Percentiles rank a stretch among this genome's conserved stretches.
phyloP scores from a whole-genome alignment of 2,329 filamentous ascomycete species.

The Endoconidiophora laricicola region DNA sequence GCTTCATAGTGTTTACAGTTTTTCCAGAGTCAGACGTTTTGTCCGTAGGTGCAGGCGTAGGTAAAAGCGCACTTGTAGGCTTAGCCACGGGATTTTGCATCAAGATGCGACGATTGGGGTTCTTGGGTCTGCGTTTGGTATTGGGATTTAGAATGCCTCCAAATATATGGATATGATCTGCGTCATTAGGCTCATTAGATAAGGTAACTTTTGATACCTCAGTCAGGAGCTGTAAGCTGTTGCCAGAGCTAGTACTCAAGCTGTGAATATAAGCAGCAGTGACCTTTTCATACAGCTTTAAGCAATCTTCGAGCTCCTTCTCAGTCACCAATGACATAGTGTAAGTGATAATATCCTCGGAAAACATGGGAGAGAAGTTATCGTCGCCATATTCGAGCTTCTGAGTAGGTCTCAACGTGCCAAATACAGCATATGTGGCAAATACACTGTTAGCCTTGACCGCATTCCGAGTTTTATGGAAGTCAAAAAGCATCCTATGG shows the following conservation, averaged over 20 bases:
- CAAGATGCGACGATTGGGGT: not conserved
- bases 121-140: not conserved
- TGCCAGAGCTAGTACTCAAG: slow-evolving; percentile 51
- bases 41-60: not conserved
- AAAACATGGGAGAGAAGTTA: slow-evolving; percentile 19
- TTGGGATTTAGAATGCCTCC: slow-evolving; percentile 6
- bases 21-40: not conserved
- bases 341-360: slow-evolving; percentile 35
- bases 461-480: slow-evolving; percentile 60
- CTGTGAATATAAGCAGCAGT: slow-evolving; percentile 78
- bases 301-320: slow-evolving; percentile 52
- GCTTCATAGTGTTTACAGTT: not conserved
- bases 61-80: not conserved
- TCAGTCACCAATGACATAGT: slow-evolving; percentile 54
- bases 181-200: not conserved
- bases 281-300: slow-evolving; percentile 54
- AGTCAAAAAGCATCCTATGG: slow-evolving; percentile 69
- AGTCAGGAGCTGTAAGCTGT: slow-evolving; percentile 15
- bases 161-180: slow-evolving; percentile 4
- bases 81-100: not conserved
- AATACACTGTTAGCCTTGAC: slow-evolving; percentile 61
- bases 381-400: slow-evolving; percentile 35
- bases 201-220: slow-evolving; percentile 1
- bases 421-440: slow-evolving; percentile 81
- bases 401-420: slow-evolving; percentile 34